Conservation (phyloP, 2,329 filamentous ascomycete species). For the Fusarium luffae region DNA sequence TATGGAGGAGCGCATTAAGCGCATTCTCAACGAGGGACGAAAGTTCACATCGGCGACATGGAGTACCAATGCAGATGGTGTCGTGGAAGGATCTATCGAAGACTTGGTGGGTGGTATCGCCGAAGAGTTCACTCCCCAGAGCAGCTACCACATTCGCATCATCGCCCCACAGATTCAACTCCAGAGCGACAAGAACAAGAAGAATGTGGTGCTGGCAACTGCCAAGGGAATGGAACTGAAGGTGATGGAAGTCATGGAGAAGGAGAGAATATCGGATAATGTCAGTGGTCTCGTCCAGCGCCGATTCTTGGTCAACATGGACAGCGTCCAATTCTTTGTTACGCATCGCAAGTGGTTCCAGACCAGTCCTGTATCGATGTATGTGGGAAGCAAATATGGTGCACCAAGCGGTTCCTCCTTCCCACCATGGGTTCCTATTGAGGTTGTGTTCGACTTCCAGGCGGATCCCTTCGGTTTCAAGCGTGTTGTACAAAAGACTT, state of each 20-base stretch:
- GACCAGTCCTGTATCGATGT: conserved; percentile 87
- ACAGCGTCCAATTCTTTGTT: conserved; percentile 98
- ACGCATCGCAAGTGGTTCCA: conserved; percentile 92
- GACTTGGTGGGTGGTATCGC: conserved; percentile 81
- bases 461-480: conserved; percentile 97
- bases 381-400: conserved; percentile 93
- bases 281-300: conserved; percentile 96
- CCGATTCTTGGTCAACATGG: conserved; percentile 93
- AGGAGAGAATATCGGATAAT: conserved; percentile 88
- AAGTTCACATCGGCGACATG: conserved; percentile 71
- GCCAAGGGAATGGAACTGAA: conserved; percentile 99
- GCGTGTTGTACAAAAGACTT: conserved; percentile 95
- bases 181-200: conserved; percentile 97
- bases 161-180: conserved; percentile 98
- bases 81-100: conserved; percentile 61
- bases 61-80: conserved; percentile 48
- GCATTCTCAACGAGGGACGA: conserved; percentile 84
- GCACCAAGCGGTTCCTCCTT: conserved; percentile 85
- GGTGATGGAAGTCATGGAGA: conserved; percentile 98
- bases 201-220: conserved; percentile 95
- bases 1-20: conserved; percentile 86
- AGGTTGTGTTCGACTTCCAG: conserved; percentile 98
- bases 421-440: conserved; percentile 98
- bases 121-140: conserved; percentile 88
- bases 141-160: conserved; percentile 92